Conservation (phyloP, 73 alveolate genomes). For the Stentor roeselii region DNA sequence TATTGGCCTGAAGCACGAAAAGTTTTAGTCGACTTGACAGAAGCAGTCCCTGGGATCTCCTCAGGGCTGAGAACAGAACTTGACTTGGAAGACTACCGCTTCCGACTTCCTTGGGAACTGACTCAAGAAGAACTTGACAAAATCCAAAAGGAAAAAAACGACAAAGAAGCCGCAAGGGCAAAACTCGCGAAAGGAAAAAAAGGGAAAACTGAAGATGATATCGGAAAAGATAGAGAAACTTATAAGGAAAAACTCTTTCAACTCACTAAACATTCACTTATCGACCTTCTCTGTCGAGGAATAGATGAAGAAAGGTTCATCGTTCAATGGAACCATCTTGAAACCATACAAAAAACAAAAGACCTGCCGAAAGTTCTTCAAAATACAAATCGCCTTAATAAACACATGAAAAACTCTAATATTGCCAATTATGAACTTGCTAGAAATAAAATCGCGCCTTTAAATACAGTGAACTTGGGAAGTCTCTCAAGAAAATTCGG, state of each 20-base stretch:
- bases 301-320: conserved; percentile 39
- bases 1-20: conserved; percentile 39
- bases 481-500: conserved; percentile 41
- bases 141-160: conserved; percentile 45
- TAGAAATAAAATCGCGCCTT: neutral
- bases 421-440: conserved; percentile 24
- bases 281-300: conserved; percentile 33
- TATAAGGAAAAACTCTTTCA: conserved; percentile 28
- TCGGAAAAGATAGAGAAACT: conserved; percentile 44
- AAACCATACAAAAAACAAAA: conserved; percentile 12
- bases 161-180: conserved; percentile 50
- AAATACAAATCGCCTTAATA: conserved; percentile 20
- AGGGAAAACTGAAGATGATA: conserved; percentile 72
- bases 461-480: conserved; percentile 36
- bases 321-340: conserved; percentile 31
- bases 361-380: conserved; percentile 22
- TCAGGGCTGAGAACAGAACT: conserved; percentile 51
- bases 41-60: conserved; percentile 40
- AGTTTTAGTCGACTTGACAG: conserved; percentile 32
- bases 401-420: conserved; percentile 22
- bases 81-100: conserved; percentile 48
- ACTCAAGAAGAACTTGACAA: conserved; percentile 55
- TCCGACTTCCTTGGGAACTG: conserved; percentile 42
- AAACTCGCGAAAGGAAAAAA: conserved; percentile 55
- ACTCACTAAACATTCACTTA: conserved; percentile 26